These are phyloP conservation scores for Quercus tomentella DNA, from an alignment of 331 rosid species.

Conservation along the genomic window DNA sequence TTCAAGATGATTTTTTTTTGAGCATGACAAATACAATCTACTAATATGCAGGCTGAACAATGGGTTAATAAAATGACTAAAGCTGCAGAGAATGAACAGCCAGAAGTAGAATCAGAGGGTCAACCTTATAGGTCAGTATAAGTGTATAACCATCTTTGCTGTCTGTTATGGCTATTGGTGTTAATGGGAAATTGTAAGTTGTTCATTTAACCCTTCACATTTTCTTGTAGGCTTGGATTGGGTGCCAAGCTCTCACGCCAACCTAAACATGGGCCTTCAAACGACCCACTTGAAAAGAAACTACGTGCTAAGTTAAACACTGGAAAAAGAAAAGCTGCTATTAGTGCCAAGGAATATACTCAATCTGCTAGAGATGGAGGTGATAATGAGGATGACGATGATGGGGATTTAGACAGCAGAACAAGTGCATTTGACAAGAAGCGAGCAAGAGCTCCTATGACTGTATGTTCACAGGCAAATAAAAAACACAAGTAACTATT, in stretches of 20 bases:
- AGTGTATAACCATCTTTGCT: not conserved
- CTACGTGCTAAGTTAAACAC: conserved; percentile 32
- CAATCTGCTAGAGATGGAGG: conserved; percentile 3
- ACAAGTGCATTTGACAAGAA: conserved; percentile 59
- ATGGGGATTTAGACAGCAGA: conserved; percentile 56
- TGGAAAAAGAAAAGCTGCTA: conserved; percentile 40
- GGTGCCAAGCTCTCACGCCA: conserved; percentile 50
- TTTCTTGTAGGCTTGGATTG: conserved; percentile 62
- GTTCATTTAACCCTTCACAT: not conserved
- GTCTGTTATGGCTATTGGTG: not conserved
- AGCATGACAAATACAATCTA: not conserved
- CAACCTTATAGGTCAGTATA: conserved; percentile 56
- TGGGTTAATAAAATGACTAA: conserved; percentile 72
- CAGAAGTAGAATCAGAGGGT: conserved; percentile 26
- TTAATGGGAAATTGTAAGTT: not conserved
- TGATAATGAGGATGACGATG: conserved; percentile 29
- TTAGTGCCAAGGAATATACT: conserved; percentile 22
- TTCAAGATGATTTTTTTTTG: not conserved
- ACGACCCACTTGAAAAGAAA: conserved; percentile 46
- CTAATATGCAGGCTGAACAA: conserved; percentile 58
- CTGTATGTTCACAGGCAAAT: conserved; percentile 24
- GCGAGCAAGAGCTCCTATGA: conserved; percentile 34
- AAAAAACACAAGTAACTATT: conserved; percentile 42
- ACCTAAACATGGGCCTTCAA: conserved; percentile 25
- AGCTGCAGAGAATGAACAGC: conserved; percentile 41